phyloP scores from a whole-genome alignment of 192 early-diverging fungal genomes.

The Phycomyces nitens region DNA sequence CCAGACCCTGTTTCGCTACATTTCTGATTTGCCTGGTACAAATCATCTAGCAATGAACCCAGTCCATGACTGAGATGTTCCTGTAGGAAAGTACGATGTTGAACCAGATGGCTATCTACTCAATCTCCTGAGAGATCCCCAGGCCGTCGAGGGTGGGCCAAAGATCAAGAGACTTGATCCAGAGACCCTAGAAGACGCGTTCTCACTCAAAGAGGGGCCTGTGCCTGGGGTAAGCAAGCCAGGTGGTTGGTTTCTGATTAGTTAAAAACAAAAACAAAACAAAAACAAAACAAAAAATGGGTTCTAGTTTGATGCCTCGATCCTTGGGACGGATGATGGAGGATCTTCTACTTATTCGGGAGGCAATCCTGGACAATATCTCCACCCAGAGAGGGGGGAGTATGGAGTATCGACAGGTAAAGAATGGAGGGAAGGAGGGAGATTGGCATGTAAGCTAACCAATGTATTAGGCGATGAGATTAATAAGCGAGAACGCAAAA shows the following conservation, averaged over 20 bases:
- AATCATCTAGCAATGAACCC: no score
- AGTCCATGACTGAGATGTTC: no score
- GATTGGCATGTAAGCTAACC: no score
- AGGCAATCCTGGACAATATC: not conserved
- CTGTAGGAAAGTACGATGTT: constrained; percentile 20
- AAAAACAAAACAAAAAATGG: not conserved
- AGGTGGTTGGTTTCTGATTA: no score
- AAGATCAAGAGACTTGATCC: constrained; percentile 25
- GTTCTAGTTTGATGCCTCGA: constrained; percentile 29
- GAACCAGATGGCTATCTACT: constrained; percentile 31
- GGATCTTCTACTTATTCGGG: not conserved
- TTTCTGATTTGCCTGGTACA: constrained; percentile 35
- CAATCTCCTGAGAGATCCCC: constrained; percentile 32
- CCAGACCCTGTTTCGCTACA: constrained; percentile 18
- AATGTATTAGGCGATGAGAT: constrained; percentile 12
- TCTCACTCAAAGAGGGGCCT: constrained; percentile 28
- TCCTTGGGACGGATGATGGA: constrained; percentile 25
- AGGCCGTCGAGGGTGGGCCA: constrained; percentile 11
- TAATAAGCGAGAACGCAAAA: constrained; percentile 33
- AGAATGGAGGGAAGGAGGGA: no score
- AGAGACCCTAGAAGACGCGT: constrained; percentile 29
- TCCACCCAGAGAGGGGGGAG: not conserved
- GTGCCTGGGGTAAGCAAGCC: constrained; percentile 36
- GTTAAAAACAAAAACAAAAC: not conserved
- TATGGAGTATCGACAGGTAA: not conserved